Conservation (phyloP, 2,329 filamentous ascomycete genomes). For the Colletotrichum gigasporum region DNA sequence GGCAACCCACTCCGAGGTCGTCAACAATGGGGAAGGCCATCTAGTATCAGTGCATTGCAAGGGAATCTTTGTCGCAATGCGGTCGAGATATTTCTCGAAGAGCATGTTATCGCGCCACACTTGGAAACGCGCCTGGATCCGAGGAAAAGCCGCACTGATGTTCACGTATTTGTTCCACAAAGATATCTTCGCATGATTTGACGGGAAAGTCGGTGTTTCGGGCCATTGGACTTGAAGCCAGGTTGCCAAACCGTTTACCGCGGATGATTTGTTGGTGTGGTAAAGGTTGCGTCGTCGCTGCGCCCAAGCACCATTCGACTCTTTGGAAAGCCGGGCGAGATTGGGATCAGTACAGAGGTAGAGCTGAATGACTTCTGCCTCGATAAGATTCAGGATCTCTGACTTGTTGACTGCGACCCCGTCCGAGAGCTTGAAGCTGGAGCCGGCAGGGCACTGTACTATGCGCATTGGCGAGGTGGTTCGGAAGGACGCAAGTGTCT, state of each 20-base stretch:
- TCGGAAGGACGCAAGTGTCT: slow-evolving; percentile 16
- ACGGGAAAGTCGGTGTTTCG: not conserved
- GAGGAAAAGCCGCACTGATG: not conserved
- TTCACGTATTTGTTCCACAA: not conserved
- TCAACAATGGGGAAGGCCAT: not conserved
- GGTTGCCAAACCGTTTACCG: not conserved
- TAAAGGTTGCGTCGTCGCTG: not conserved
- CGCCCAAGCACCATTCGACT: not conserved
- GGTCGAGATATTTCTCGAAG: slow-evolving; percentile 36
- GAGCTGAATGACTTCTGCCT: not conserved
- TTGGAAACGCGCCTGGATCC: not conserved
- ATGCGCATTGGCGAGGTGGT: not conserved
- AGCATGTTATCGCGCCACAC: slow-evolving; percentile 39
- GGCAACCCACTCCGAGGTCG: not conserved
- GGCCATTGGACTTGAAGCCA: not conserved
- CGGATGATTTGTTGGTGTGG: no score
- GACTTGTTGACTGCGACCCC: not conserved
- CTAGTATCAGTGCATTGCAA: not conserved
- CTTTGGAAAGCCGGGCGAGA: not conserved
- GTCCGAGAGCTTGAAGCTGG: not conserved
- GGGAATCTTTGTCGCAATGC: slow-evolving; percentile 21
- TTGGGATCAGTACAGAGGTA: not conserved
- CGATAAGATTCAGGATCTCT: not conserved
- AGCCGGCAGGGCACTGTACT: not conserved
- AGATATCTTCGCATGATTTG: not conserved